Percentiles rank a stretch among this genome's conserved stretches.
phyloP scores from a whole-genome alignment of 2,329 filamentous ascomycete genomes.

The Allantophomopsis cytisporea region DNA sequence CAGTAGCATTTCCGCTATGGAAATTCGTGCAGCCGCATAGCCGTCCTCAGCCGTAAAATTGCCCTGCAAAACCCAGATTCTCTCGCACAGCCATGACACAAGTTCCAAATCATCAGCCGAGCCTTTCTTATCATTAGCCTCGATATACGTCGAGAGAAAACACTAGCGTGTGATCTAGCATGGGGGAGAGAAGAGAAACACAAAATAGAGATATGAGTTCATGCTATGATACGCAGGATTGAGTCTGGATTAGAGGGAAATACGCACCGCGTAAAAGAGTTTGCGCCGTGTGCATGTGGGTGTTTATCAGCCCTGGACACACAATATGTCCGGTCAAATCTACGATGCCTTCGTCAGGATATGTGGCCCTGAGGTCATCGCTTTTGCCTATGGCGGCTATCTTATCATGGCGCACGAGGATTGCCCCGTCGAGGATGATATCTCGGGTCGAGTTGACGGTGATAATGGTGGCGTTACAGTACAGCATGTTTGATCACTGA shows the following conservation, averaged over 20 bases:
- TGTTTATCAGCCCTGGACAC: constrained; percentile 34
- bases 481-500: constrained; percentile 20
- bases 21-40: constrained; percentile 30
- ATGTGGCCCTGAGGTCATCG: constrained; percentile 14
- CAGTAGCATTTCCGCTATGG: constrained; percentile 34
- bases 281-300: constrained; percentile 34
- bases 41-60: constrained; percentile 30
- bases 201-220: too few relatives aligned
- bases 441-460: constrained; percentile 30
- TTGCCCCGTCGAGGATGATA: constrained; percentile 30
- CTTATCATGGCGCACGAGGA: constrained; percentile 23
- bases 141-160: too few relatives aligned
- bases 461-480: constrained; percentile 34
- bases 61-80: constrained; percentile 32
- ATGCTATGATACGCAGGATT: background rate
- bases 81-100: constrained; percentile 34
- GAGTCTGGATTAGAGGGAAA: background rate
- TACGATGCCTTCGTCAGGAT: constrained; percentile 16
- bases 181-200: too few relatives aligned
- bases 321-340: constrained; percentile 28
- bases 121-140: constrained; percentile 2
- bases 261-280: constrained; percentile 28
- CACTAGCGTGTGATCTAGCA: too few relatives aligned
- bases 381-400: constrained; percentile 31
- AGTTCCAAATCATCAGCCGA: constrained; percentile 32